Conservation (phyloP, 306 rosid species). For the Prunus campanulata region DNA sequence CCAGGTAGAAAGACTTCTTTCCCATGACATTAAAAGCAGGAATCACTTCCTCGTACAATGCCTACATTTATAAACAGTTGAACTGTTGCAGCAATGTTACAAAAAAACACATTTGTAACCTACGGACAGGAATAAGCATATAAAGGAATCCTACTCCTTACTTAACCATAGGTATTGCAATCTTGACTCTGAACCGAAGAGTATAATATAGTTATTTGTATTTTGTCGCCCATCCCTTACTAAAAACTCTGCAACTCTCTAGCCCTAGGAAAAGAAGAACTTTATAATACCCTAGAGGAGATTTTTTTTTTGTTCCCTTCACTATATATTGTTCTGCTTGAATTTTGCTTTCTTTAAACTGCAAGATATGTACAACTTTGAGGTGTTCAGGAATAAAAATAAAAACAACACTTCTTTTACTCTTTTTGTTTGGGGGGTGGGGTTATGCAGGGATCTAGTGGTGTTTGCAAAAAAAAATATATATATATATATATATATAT, state of each 20-base stretch:
- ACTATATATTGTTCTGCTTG: background rate
- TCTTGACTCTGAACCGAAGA: background rate
- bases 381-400: background rate
- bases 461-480: background rate
- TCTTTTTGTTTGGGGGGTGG: too few relatives aligned
- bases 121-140: background rate
- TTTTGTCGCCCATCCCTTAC: background rate
- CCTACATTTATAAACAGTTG: conserved; percentile 39
- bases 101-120: background rate
- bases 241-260: background rate
- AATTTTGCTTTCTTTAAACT: background rate
- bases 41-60: conserved; percentile 57
- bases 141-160: background rate
- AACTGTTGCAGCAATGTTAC: conserved; percentile 8
- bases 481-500: background rate
- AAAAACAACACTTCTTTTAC: background rate
- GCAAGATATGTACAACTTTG: background rate
- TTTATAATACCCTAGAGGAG: background rate
- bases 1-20: conserved; percentile 81
- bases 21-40: conserved; percentile 74
- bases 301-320: background rate
- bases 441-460: background rate
- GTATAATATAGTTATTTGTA: background rate
- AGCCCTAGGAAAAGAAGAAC: background rate
- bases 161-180: background rate